Conservation (phyloP, 768 basidiomycete species). For the Kwoniella sp. region DNA sequence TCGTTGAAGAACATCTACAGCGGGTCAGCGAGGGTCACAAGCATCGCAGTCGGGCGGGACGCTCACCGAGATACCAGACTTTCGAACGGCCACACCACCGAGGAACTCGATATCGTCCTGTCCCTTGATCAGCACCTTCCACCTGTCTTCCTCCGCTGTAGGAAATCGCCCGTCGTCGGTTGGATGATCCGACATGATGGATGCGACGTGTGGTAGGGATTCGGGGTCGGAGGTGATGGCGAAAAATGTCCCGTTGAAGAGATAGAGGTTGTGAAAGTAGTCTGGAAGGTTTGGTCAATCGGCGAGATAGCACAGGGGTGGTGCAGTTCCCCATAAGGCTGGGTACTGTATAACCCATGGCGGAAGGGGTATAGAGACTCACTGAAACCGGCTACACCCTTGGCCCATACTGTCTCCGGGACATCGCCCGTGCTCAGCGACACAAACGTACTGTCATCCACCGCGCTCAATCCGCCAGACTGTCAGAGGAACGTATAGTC, state of each 20-base stretch:
- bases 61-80: conserved; percentile 32
- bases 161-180: conserved; percentile 14
- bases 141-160: conserved; percentile 24
- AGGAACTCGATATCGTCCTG: conserved; percentile 12
- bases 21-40: not conserved
- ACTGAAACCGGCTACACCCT: conserved; percentile 35
- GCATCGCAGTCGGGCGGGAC: no score
- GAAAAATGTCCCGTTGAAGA: conserved; percentile 28
- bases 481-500: no score
- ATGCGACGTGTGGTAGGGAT: conserved; percentile 17
- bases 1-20: conserved; percentile 39
- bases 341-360: not conserved
- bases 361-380: no score
- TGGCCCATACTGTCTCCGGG: conserved; percentile 22
- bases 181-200: conserved; percentile 25
- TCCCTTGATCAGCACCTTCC: conserved; percentile 16
- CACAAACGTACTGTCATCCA: conserved; percentile 6
- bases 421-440: conserved; percentile 3
- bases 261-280: conserved; percentile 32
- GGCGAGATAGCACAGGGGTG: not conserved
- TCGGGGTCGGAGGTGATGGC: conserved; percentile 20
- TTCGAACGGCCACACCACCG: conserved; percentile 26
- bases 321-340: not conserved
- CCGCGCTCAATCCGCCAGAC: not conserved
- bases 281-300: not conserved